These are phyloP conservation scores for Metroxylon sagu DNA, from an alignment of 176 grass and related monocot genomes.

Conservation along the genomic window DNA sequence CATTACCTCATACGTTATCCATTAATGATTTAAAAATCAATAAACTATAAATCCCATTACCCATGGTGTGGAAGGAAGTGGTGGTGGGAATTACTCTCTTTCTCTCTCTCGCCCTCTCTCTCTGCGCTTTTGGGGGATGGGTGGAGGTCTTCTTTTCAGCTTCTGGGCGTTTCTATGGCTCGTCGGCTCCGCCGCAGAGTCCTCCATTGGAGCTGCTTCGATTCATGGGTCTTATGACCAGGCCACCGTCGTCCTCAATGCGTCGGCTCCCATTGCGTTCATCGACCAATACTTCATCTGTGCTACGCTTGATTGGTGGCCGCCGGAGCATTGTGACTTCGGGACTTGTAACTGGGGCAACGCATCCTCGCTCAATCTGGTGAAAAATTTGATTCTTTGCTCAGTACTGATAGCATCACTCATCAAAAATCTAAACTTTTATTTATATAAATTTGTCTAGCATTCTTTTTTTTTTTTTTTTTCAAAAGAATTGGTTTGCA, in stretches of 20 bases:
- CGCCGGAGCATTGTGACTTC: slow-evolving; percentile 91
- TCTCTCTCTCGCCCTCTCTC: neutral
- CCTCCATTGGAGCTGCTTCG: slow-evolving; percentile 4
- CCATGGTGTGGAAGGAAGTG: no score
- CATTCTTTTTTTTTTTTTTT: no score
- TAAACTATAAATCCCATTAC: no score
- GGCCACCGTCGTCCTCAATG: slow-evolving; percentile 38
- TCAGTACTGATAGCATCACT: no score
- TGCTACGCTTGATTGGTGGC: slow-evolving; percentile 97
- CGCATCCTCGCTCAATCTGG: slow-evolving; percentile 73
- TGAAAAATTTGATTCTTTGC: slow-evolving; percentile 1
- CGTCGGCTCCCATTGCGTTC: slow-evolving; percentile 35
- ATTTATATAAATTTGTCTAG: no score
- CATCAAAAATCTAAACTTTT: no score
- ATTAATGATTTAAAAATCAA: no score
- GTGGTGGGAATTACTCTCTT: no score
- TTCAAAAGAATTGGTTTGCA: no score
- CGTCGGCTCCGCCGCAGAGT: slow-evolving; percentile 14
- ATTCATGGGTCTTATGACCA: neutral
- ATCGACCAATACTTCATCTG: slow-evolving; percentile 82
- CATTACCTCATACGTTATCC: no score
- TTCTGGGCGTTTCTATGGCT: slow-evolving; percentile 35
- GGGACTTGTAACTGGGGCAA: slow-evolving; percentile 83
- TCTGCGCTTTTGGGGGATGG: slow-evolving; percentile 14
- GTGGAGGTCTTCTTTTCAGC: slow-evolving; percentile 19